Conservation (phyloP, 2,329 filamentous ascomycete genomes). For the Xylariaceae sp. region DNA sequence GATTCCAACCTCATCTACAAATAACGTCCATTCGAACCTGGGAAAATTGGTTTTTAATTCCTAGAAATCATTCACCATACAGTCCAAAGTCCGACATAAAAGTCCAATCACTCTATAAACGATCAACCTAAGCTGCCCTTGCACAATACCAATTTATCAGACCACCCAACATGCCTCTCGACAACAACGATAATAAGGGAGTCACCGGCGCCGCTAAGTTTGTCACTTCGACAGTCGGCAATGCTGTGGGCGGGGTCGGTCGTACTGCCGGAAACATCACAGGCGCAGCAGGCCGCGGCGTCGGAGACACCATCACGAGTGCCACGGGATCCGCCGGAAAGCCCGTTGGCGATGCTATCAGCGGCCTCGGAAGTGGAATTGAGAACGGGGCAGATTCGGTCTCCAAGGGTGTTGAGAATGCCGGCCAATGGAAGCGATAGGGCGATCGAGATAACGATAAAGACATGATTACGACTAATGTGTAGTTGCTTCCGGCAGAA, state of each 20-base stretch:
- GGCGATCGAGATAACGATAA: neutral
- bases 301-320: constrained; percentile 42
- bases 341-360: constrained; percentile 43
- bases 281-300: constrained; percentile 38
- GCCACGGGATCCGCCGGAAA: constrained; percentile 41
- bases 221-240: constrained; percentile 29
- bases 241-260: constrained; percentile 25
- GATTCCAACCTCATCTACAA: too few species aligned
- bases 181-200: constrained; percentile 25
- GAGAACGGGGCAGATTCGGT: constrained; percentile 39
- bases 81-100: too few species aligned
- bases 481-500: neutral
- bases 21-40: too few species aligned
- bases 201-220: constrained; percentile 30
- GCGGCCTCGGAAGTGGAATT: constrained; percentile 37
- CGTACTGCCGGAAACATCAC: constrained; percentile 29
- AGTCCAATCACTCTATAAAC: too few species aligned
- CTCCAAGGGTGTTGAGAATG: constrained; percentile 43
- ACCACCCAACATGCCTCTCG: constrained; percentile 21
- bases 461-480: neutral
- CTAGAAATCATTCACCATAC: too few species aligned
- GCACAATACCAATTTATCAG: too few species aligned
- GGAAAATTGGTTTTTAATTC: too few species aligned
- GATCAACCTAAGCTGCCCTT: too few species aligned
- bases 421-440: constrained; percentile 15